These are phyloP conservation scores for Pseudonectria buxi DNA, from an alignment of 2,329 filamentous ascomycete species.

Conservation along the genomic window DNA sequence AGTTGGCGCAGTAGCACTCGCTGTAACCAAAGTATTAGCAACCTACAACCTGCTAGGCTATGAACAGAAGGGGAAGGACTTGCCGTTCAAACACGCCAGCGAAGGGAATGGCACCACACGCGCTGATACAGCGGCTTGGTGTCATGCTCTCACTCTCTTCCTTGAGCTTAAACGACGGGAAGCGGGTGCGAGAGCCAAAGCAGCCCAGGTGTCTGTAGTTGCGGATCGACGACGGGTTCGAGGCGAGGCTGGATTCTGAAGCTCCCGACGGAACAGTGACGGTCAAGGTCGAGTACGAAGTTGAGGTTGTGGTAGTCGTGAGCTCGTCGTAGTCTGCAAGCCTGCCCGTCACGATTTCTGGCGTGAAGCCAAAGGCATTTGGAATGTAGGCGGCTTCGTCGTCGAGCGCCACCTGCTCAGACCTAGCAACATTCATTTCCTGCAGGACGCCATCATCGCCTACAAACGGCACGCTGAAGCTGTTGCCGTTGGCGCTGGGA, in stretches of 20 bases:
- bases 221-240: conserved; percentile 27
- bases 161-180: conserved; percentile 28
- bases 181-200: conserved; percentile 32
- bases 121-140: conserved; percentile 30
- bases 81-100: conserved; percentile 31
- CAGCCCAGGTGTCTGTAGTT: conserved; percentile 34
- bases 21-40: too few relatives aligned
- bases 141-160: conserved; percentile 32
- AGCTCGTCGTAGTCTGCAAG: conserved; percentile 10
- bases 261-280: conserved; percentile 17
- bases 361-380: too few relatives aligned
- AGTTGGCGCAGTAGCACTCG: conserved; percentile 40
- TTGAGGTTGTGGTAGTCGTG: conserved; percentile 22
- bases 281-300: conserved; percentile 18
- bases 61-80: too few relatives aligned
- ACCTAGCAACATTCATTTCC: too few relatives aligned
- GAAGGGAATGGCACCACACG: conserved; percentile 30
- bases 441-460: too few relatives aligned
- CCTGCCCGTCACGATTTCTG: too few relatives aligned
- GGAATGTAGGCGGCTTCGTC: too few relatives aligned
- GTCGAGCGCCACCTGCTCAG: too few relatives aligned
- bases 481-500: too few relatives aligned
- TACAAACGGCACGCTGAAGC: too few relatives aligned
- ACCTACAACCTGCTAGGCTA: too few relatives aligned
- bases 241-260: conserved; percentile 7